Conservation (phyloP, 2,329 filamentous ascomycete genomes). For the Colletotrichum somersetense region DNA sequence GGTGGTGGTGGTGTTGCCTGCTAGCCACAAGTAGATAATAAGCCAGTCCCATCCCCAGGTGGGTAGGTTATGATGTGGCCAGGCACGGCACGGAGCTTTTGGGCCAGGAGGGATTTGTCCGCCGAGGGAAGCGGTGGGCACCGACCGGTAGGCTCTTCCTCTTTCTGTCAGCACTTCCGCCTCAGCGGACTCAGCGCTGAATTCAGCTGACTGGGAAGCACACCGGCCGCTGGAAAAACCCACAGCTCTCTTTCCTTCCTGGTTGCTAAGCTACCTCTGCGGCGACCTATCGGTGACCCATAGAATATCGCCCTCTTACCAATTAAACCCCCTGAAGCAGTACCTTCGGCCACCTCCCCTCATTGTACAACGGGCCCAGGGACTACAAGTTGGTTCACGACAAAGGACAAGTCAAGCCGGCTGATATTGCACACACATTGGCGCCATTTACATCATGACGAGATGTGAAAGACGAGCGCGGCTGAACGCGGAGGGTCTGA, state of each 20-base stretch:
- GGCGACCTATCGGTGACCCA: constrained; percentile 5
- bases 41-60: constrained; percentile 20
- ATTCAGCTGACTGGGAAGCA: constrained; percentile 15
- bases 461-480: neutral
- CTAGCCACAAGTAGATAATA: constrained; percentile 24
- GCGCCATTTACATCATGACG: neutral
- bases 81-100: constrained; percentile 34
- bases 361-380: neutral
- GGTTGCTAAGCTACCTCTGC: constrained; percentile 3
- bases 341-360: neutral
- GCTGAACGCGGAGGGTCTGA: neutral
- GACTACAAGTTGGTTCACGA: too few species aligned
- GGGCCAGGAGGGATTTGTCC: constrained; percentile 20
- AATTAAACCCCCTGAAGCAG: constrained; percentile 1
- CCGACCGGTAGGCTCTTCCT: constrained; percentile 7
- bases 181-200: constrained; percentile 21
- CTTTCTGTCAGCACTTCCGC: constrained; percentile 7
- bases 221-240: constrained; percentile 33
- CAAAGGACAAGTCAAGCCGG: neutral
- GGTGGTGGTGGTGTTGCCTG: constrained; percentile 18
- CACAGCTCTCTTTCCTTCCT: constrained; percentile 2
- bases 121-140: constrained; percentile 21
- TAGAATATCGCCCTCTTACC: neutral
- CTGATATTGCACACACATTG: neutral
- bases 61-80: constrained; percentile 16